Base-by-base conservation (phyloP, 2,329 filamentous ascomycete species). In the Cytospora piceicola region DNA sequence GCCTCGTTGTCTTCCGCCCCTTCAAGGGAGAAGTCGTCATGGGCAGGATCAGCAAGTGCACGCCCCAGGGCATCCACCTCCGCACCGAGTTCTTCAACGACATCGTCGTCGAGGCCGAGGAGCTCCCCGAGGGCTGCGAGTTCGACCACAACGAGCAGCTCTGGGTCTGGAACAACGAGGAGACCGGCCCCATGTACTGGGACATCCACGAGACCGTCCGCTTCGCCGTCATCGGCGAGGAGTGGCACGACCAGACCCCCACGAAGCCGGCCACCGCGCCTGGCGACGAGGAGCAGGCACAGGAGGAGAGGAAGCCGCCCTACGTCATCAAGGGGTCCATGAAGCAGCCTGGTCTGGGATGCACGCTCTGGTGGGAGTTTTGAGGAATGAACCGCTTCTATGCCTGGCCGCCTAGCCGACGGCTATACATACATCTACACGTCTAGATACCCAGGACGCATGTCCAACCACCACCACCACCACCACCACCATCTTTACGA, bases 11-110 rank as follows among this genome's bases (percentile, higher is more conserved):
- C 34, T 99, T 98, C 77, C 89, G 95, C 29, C 95, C 95, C 0
- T 98, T 97, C 81, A 96, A 96, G 75, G 92, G 93, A 57, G 95
- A 99, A 76, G 92, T 97, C 67, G 85, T 99, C 73, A 83, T 92
- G 54, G 95, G 92, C 20, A 90, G 88, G 70, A 97, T 99, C 77
- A 89, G 89, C 69, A 89, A 88, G 70, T 89, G 89, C 42, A 90
- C 85, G 0, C 83, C 88, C 9, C 81, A 88, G 1, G 93, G 91
- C 46, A 92, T 96, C 72, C 87, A 88, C 72, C 88, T 98, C 67
- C 88, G 89, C 58, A 90, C 94, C 4, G 92, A 97, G 69, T 99
- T 99, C 77, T 99, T 97, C 72, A 91, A 94, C 71, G 94, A 98
- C 69, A 93, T 99, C 36, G 90, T 92, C 66, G 88, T 98, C 69